These are phyloP conservation scores for Diplodia scrobiculata DNA, from an alignment of 2,329 filamentous ascomycete species.

Conservation along the genomic window DNA sequence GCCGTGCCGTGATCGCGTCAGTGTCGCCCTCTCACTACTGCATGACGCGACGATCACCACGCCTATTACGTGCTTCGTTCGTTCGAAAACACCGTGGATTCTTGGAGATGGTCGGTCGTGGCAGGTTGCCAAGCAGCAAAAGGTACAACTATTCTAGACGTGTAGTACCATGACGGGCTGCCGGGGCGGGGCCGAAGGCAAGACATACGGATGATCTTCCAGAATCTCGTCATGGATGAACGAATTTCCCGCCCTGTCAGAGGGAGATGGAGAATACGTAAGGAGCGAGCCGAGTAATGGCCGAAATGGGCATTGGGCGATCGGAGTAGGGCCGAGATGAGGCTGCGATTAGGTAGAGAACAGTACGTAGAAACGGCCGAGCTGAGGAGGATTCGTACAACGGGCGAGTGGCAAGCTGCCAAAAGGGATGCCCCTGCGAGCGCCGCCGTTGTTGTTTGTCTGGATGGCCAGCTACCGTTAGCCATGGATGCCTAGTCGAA, in stretches of 20 bases:
- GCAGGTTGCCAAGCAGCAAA: not conserved
- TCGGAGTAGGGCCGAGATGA: slow-evolving; percentile 3
- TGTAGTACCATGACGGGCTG: not conserved
- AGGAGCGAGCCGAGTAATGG: not conserved
- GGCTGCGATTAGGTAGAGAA: not conserved
- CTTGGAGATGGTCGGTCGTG: not conserved
- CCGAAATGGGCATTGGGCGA: not conserved
- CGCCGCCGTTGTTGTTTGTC: not conserved
- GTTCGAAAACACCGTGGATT: not conserved
- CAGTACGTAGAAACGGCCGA: not conserved
- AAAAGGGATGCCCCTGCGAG: not conserved
- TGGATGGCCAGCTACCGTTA: not conserved
- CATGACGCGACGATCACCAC: not conserved
- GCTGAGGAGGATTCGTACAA: not conserved
- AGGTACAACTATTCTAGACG: not conserved
- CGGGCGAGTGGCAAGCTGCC: not conserved
- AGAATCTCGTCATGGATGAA: not conserved
- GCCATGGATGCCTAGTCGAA: not conserved
- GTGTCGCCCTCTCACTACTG: not conserved
- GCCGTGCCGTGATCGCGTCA: not conserved
- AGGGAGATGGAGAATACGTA: not conserved
- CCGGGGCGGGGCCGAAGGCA: not conserved
- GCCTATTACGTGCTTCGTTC: not conserved
- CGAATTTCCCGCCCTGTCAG: not conserved
- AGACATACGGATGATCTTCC: too few species aligned